Base-by-base conservation (phyloP, 2,329 filamentous ascomycete species). In the Colletotrichum noveboracense region DNA sequence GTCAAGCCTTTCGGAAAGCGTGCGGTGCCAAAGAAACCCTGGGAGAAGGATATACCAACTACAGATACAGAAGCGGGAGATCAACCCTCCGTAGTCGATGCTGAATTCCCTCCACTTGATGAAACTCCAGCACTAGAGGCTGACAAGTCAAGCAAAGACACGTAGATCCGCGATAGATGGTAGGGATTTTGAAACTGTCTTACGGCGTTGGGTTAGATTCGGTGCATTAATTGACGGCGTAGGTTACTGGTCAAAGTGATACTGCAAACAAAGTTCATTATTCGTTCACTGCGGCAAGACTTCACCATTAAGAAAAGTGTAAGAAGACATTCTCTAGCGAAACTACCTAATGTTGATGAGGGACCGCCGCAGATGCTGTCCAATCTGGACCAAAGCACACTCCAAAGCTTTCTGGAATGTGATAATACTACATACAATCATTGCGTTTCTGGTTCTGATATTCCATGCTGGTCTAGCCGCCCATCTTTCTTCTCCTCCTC, bases 41-140 rank as follows among this genome's bases (percentile, higher is more conserved):
- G 96, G 96, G 96, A 98, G 86, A 94, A 88, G 79, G 88, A 91
- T 10, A 38, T 52, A 16, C 74, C 65, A 7, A 61, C 71, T 28
- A 32, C 69, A 30, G 74, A 76, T 28, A 10, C 28, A 18, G 52
- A 52, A 56, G 70, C 28, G 24, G 56, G 36, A 13, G 67, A 48
- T 9, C 70, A 65, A 8, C 74, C 71, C 6, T 70, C 82, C 6
- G 74, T 85, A 10, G 78, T 85, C 26, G 85, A 88, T 24, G 48
- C 76, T n/a, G 81, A 84, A 32, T 83, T 84, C 30, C 84, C 83
- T 10, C 81, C 82, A 3, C 74, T 83, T n/a, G 77, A 80, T 2
- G 70, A 79, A 58, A 80, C 28, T 16, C 18, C 34, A 30, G 21
- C 58, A 18, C 70, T 58, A 21, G 70, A 73, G 21, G 34, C 16